Base-by-base conservation (phyloP, 2,329 filamentous ascomycete species). In the Cucurbitaria berberidis region DNA sequence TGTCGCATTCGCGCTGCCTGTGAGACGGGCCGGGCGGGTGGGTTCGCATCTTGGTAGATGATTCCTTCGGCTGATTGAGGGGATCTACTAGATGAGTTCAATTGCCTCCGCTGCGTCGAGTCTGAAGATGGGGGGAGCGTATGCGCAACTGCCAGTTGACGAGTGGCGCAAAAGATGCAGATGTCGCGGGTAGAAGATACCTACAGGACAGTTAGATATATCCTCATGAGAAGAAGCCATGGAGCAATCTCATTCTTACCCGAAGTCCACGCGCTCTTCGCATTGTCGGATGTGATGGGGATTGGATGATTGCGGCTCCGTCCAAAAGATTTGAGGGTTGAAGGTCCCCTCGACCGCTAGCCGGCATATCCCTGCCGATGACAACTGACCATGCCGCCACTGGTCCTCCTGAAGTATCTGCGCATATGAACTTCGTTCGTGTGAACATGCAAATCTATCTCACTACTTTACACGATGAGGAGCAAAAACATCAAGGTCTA, bases 141-240 rank as follows among this genome's bases (percentile, higher is more conserved):
- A 43, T 63, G 63, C 45, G 60, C 57, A 22, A 57, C 55, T 48
- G 64, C 59, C 41, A 66, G 43, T 62, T 71, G 70, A 38, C 70
- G 68, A 51, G 69, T 68, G 64, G 74, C 71, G 67, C 74, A 76
- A 45, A 76, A 73, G 60, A 74, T 58, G 63, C 73, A 76, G 43
- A 76, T 60, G 48, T 74, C 65, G 57, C 71, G 72, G 54, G 71
- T 65, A 26, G 72, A 66, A 30, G 70, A 68, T 15, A 65, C 66
- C 73, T 76, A n/a, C n/a, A 32, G 24, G 26, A 26, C 19, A 35
- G 41, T 56, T 38, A 62, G 50, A 32, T 24, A n/a, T 22, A 27
- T 43, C 45, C 26, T 44, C 42, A 26, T 43, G n/a, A 40, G n/a
- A 22, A 5, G 35, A 10, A 8, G 1, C 16, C 22, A 18, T 40